Percentiles rank a stretch among this genome's conserved stretches.
phyloP scores from a whole-genome alignment of 106 monocot species.

The Acorus calamus region DNA sequence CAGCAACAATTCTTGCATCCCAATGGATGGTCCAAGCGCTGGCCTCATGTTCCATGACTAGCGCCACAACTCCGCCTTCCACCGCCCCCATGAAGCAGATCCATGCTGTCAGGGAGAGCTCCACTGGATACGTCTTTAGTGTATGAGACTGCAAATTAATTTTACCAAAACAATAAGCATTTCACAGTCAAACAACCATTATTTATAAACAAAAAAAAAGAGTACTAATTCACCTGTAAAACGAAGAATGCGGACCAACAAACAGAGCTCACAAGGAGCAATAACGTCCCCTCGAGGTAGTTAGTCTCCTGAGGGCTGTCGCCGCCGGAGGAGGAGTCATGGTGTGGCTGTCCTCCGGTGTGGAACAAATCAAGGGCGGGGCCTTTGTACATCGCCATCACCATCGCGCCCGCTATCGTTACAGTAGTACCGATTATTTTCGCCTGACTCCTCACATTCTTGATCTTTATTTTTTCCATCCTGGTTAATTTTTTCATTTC shows the following conservation, averaged over 20 bases:
- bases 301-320: constrained; percentile 10
- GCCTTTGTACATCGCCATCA: constrained; percentile 71
- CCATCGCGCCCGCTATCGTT: constrained; percentile 43
- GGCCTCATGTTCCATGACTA: constrained; percentile 29
- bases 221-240: constrained; percentile 31
- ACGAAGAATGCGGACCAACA: constrained; percentile 72
- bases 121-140: constrained; percentile 57
- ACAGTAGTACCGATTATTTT: constrained; percentile 41
- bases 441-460: constrained; percentile 33
- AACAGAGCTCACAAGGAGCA: constrained; percentile 38
- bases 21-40: constrained; percentile 55
- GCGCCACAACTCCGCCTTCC: constrained; percentile 28
- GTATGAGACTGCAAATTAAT: constrained; percentile 39
- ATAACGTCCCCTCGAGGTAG: constrained; percentile 44
- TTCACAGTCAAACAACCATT: too few relatives aligned
- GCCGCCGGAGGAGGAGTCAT: not conserved
- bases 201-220: not conserved
- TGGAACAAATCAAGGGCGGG: constrained; percentile 31
- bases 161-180: too few relatives aligned
- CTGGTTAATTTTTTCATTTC: not conserved
- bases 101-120: constrained; percentile 49
- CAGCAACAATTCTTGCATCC: constrained; percentile 42
- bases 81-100: constrained; percentile 59
- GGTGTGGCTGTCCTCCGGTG: constrained; percentile 18
- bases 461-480: constrained; percentile 57